A percentile compares a stretch with the other conserved stretches of the same genome.
Evolutionary conservation across 2,329 filamentous ascomycete genomes (phyloP).

Genomic region (Chrysosporium queenslandicum): DNA sequence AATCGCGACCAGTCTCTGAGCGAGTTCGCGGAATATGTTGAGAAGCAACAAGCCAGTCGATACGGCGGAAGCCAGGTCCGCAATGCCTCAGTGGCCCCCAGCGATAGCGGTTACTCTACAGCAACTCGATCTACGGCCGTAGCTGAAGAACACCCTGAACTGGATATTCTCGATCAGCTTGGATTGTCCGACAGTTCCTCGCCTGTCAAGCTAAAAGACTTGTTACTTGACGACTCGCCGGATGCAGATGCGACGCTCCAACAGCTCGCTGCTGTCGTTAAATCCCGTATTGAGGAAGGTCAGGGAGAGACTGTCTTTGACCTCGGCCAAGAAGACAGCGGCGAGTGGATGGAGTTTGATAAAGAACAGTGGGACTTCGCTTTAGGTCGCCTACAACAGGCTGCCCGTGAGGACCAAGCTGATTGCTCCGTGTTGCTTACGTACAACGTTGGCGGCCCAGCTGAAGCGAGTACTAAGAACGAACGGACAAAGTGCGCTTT

Average conservation of each 20-base stretch:
- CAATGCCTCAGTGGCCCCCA: slow-evolving; percentile 26
- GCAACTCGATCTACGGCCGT: slow-evolving; percentile 24
- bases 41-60: slow-evolving; percentile 67
- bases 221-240: slow-evolving; percentile 52
- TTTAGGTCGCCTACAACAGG: slow-evolving; percentile 53
- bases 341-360: slow-evolving; percentile 69
- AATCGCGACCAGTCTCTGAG: slow-evolving; percentile 56
- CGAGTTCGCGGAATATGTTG: slow-evolving; percentile 96
- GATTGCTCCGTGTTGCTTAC: slow-evolving; percentile 77
- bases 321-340: slow-evolving; percentile 79
- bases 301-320: slow-evolving; percentile 87
- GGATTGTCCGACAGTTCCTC: slow-evolving; percentile 55
- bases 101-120: slow-evolving; percentile 36
- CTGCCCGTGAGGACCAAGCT: slow-evolving; percentile 55
- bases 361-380: slow-evolving; percentile 66
- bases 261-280: slow-evolving; percentile 56
- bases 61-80: slow-evolving; percentile 21
- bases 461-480: slow-evolving; percentile 57
- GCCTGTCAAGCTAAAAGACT: slow-evolving; percentile 60
- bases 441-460: slow-evolving; percentile 72
- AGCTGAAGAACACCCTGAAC: slow-evolving; percentile 68
- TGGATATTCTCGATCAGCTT: slow-evolving; percentile 77
- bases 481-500: slow-evolving; percentile 63
- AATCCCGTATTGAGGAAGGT: slow-evolving; percentile 65
- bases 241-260: slow-evolving; percentile 51